A percentile compares a stretch with the other conserved stretches of the same genome.
phyloP scores from a whole-genome alignment of 345 rosid species.

The Geranium brycei region DNA sequence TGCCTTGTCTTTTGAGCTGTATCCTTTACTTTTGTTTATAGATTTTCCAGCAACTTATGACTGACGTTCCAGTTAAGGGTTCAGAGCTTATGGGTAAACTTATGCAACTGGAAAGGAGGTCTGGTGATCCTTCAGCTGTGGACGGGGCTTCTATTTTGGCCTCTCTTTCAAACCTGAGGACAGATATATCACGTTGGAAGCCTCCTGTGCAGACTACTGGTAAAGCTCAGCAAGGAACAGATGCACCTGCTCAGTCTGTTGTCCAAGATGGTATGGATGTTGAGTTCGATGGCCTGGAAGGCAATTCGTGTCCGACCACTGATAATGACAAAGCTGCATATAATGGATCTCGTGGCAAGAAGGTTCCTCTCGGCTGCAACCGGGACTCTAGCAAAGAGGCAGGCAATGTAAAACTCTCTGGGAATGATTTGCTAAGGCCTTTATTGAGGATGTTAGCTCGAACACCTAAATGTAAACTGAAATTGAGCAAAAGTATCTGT shows the following conservation, averaged over 20 bases:
- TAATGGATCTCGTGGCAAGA: conserved; percentile 34
- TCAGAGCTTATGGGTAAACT: conserved; percentile 38
- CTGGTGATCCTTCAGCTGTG: conserved; percentile 65
- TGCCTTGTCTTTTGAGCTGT: neutral
- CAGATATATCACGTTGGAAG: conserved; percentile 47
- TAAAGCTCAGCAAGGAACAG: conserved; percentile 37
- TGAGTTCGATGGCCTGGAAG: conserved; percentile 49
- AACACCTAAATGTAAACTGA: conserved; percentile 44
- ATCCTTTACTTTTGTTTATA: conserved; percentile 12
- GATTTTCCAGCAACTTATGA: conserved; percentile 62
- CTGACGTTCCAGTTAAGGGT: conserved; percentile 44
- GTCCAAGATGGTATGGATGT: conserved; percentile 37
- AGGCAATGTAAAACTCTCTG: conserved; percentile 56
- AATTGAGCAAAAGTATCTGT: conserved; percentile 55
- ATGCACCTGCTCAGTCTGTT: conserved; percentile 38
- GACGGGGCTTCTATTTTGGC: conserved; percentile 68
- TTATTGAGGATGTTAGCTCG: conserved; percentile 47
- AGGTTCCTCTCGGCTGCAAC: conserved; percentile 40
- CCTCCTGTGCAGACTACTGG: conserved; percentile 31
- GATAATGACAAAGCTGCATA: conserved; percentile 53
- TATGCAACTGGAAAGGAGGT: conserved; percentile 45
- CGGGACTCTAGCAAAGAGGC: conserved; percentile 51
- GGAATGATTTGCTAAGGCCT: conserved; percentile 57
- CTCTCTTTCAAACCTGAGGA: conserved; percentile 48
- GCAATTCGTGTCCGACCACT: conserved; percentile 30